Evolutionary conservation across 208 protist genomes (phyloP), one percentile per base, ranked within the genome.

Genomic region (Acanthamoeba triangularis): DNA sequence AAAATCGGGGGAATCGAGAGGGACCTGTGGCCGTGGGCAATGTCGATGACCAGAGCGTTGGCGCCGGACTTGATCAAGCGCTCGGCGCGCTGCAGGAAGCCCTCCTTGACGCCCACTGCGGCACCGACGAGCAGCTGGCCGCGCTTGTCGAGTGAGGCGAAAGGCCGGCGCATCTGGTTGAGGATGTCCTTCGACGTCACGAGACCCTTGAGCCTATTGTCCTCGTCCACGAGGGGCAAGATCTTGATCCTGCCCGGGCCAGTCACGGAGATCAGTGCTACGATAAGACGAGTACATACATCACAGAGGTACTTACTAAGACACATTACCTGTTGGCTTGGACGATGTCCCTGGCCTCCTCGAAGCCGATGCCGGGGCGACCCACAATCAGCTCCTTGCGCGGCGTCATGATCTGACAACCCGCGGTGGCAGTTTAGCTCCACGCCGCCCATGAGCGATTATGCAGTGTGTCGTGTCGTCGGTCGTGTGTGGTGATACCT

Each of bases 141-240:
- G 37, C 63, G 85, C 30, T 72, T 35, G 52, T 90, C 65, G 23
- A 93, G 59, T 28, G 61, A 93, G 6, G 93, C 54, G 25, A 61
- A 95, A 6, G 76, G 65, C 0, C 85, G 76, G 10, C 96, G 84
- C 54, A 96, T 54, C 80, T 97, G 95, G 35, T 95, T 96, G 80
- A 96, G 78, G 18, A 74, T 47, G 94, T 97, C 95, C 84, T 97
- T 97, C 37, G 96, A 96, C 35, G 96, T 94, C 96, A 98, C 99
- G 44, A 99, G 97, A 67, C 98, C 98, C 33, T 99, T 97, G 16
- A 99, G 98, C 54, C 99, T 97, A 92, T 97, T 98, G 2, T 97
- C 90, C 54, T 99, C 98, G 96, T 99, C 99, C 37, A 99, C 97
- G 33, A 99, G 99, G 23, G 99, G 99, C 35, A 99, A 98, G 97